These are phyloP conservation scores for Pichia californica DNA, from an alignment of 805 yeast species.

Conservation along the genomic window DNA sequence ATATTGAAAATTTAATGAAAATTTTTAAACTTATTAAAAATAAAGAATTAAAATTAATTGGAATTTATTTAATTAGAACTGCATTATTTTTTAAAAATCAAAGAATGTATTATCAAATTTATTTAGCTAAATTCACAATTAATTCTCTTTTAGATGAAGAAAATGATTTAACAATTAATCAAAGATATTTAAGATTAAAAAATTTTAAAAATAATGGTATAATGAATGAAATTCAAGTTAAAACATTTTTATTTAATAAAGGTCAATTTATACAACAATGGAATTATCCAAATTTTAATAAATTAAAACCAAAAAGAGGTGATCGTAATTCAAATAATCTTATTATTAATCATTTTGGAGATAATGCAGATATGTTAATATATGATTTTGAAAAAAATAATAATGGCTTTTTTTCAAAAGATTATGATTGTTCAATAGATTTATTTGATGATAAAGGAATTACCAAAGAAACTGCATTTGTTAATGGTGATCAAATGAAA, in stretches of 20 bases:
- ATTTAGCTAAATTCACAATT: not conserved
- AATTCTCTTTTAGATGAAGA: conserved; percentile 3
- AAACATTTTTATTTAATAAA: conserved; percentile 3
- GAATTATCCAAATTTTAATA: conserved; percentile 4
- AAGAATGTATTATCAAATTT: not conserved
- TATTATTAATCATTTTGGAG: not conserved
- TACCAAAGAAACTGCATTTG: not conserved
- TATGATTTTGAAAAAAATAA: conserved; percentile 1
- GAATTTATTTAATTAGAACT: conserved; percentile 8
- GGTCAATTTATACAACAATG: conserved; percentile 7
- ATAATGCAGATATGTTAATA: conserved; percentile 1
- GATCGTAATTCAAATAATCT: not conserved
- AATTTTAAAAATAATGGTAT: not conserved
- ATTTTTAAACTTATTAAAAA: conserved; percentile 1
- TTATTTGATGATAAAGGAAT: not conserved
- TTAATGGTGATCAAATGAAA: conserved; percentile 4
- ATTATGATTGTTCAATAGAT: not conserved
- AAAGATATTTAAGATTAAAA: conserved; percentile 3
- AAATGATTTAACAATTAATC: not conserved
- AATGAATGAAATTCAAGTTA: conserved; percentile 2
- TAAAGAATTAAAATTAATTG: not conserved
- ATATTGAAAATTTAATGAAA: not conserved
- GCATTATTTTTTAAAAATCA: conserved; percentile 5
- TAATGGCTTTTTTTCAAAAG: conserved; percentile 8
- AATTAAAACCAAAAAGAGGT: not conserved